Percentiles rank a stretch among this genome's conserved stretches.
Conservation (phyloP, 2,329 filamentous ascomycete species). For the Aureobasidium sp. region DNA sequence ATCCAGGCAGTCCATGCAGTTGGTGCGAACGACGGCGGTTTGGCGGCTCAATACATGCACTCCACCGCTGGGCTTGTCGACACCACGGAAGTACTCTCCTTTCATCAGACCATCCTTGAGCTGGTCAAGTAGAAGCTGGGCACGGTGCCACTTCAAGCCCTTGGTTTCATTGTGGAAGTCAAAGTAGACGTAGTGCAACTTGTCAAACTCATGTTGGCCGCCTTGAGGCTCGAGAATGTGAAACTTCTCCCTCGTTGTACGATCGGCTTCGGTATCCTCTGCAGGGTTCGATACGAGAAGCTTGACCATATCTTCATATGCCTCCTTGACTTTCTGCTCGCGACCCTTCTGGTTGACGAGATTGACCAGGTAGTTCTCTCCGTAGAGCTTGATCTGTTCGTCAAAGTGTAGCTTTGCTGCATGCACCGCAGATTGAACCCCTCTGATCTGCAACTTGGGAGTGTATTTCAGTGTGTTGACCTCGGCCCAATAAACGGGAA, state of each 20-base stretch:
- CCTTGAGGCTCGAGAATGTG: slow-evolving; percentile 62
- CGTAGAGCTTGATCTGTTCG: slow-evolving; percentile 88
- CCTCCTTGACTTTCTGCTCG: slow-evolving; percentile 81
- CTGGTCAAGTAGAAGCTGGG: slow-evolving; percentile 76
- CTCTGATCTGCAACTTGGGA: slow-evolving; percentile 80
- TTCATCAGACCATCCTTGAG: slow-evolving; percentile 67
- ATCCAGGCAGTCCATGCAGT: slow-evolving; percentile 99
- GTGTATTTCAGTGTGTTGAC: slow-evolving; percentile 89
- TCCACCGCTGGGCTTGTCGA: slow-evolving; percentile 73
- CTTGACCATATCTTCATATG: slow-evolving; percentile 86
- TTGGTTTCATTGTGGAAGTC: slow-evolving; percentile 98
- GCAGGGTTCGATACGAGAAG: slow-evolving; percentile 62
- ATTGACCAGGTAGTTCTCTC: slow-evolving; percentile 96
- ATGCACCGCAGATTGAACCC: slow-evolving; percentile 69
- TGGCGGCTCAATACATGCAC: slow-evolving; percentile 77
- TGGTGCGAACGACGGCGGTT: slow-evolving; percentile 87
- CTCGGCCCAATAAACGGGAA: slow-evolving; percentile 94
- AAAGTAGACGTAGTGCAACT: slow-evolving; percentile 93
- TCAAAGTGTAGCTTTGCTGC: slow-evolving; percentile 83
- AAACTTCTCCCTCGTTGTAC: slow-evolving; percentile 67
- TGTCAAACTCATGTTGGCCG: slow-evolving; percentile 62
- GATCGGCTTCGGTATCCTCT: slow-evolving; percentile 59
- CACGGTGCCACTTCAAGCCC: slow-evolving; percentile 86
- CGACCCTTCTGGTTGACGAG: slow-evolving; percentile 94
- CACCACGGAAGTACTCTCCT: slow-evolving; percentile 87